Evolutionary conservation across 768 basidiomycete species (phyloP).

Genomic region (Phlebiopsis gigantea): DNA sequence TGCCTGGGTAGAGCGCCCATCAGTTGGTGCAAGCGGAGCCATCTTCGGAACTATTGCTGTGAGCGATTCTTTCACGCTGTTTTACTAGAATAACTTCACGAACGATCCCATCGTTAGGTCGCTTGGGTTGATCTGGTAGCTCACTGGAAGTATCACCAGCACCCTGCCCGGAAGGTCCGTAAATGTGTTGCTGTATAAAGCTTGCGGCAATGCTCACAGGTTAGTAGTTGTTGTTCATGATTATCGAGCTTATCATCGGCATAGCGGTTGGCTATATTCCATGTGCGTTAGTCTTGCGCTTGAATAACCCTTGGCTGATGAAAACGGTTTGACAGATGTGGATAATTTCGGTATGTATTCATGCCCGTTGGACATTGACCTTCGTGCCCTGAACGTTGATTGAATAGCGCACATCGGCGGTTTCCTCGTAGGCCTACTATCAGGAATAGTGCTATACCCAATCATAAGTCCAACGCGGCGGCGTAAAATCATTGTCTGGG

Average conservation of each 20-base stretch:
- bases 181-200: background rate
- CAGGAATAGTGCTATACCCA: conserved; percentile 83
- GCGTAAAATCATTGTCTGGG: conserved; percentile 70
- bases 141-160: conserved; percentile 87
- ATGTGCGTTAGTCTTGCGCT: conserved; percentile 40
- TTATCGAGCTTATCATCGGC: conserved; percentile 82
- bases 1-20: conserved; percentile 80
- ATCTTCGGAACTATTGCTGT: conserved; percentile 86
- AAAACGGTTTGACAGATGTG: conserved; percentile 44
- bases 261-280: conserved; percentile 82
- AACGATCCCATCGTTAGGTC: conserved; percentile 32
- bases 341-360: conserved; percentile 76
- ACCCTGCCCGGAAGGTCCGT: conserved; percentile 71
- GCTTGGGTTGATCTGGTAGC: conserved; percentile 87
- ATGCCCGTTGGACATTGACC: background rate
- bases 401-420: conserved; percentile 80
- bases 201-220: background rate
- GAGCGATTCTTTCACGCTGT: conserved; percentile 16
- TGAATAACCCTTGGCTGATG: too few relatives aligned
- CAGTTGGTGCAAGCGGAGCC: conserved; percentile 89
- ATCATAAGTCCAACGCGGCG: conserved; percentile 77
- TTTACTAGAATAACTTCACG: background rate
- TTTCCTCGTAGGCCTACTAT: conserved; percentile 77
- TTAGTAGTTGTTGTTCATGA: conserved; percentile 74
- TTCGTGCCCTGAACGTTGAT: background rate